phyloP scores from a whole-genome alignment of 768 basidiomycete genomes.

The Tylopilus balloui region DNA sequence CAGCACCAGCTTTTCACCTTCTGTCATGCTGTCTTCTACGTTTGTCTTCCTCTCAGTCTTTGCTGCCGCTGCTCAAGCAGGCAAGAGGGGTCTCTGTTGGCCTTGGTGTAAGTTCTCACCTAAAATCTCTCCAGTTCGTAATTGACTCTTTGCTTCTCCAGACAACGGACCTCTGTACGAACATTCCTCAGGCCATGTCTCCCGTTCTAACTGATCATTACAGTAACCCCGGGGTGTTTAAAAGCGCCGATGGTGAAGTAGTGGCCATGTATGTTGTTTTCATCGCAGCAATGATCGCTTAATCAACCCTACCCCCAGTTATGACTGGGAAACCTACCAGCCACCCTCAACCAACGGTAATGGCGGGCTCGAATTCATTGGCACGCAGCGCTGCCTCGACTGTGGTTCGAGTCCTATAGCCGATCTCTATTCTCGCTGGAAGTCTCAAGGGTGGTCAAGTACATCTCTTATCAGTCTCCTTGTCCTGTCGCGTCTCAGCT shows the following conservation, averaged over 20 bases:
- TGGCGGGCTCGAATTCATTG: constrained; percentile 37
- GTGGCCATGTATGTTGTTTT: constrained; percentile 28
- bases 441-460: constrained; percentile 32
- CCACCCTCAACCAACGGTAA: constrained; percentile 34
- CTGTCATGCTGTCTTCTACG: constrained; percentile 16
- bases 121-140: not conserved
- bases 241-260: constrained; percentile 30
- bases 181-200: not conserved
- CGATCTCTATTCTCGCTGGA: constrained; percentile 30
- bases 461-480: not conserved
- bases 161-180: constrained; percentile 31
- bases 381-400: constrained; percentile 37
- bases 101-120: constrained; percentile 27
- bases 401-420: constrained; percentile 36
- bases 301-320: constrained; percentile 17
- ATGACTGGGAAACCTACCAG: constrained; percentile 36
- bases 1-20: not conserved
- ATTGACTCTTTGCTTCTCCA: constrained; percentile 10
- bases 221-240: constrained; percentile 29
- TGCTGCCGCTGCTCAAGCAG: constrained; percentile 24
- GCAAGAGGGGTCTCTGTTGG: constrained; percentile 38
- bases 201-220: constrained; percentile 3
- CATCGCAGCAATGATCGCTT: not conserved
- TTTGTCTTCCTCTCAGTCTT: constrained; percentile 21
- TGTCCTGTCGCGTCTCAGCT: not conserved